Evolutionary conservation across 371 early-diverging fungal species (phyloP), one percentile per base, ranked within the genome.

Genomic region (Mortierella sp.): DNA sequence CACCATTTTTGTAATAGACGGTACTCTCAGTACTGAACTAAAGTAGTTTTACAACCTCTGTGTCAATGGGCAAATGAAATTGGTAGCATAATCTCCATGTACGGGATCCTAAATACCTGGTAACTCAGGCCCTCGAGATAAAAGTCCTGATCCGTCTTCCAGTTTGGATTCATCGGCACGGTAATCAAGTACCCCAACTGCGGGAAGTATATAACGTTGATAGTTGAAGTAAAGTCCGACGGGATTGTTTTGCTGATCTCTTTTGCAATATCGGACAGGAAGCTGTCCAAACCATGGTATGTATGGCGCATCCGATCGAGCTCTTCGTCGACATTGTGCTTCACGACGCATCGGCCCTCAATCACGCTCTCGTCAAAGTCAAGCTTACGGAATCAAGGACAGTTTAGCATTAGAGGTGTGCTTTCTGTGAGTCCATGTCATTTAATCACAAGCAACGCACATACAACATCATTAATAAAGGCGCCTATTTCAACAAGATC

Each of bases 151-250:
- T 84, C 76, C 67, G 83, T 69, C 54, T 66, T 86, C 87, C 73
- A 87, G 22, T 87, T 76, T 5, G 78, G 78, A 62, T 84, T 83
- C 63, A 86, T 84, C 3, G 94, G 93, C 4, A 93, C 75, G 1
- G 94, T 90, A 22, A 94, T 85, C 12, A 95, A 77, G 67, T 91
- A 95, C 1, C 96, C 96, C 4, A 96, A 87, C 84, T 93, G 92
- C 5, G 96, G 96, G 77, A 94, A 95, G 73, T 96, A 96, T 9
- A 96, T 89, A 8, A 95, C 94, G 64, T 93, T 93, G 61, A 94
- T 70, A 0, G 85, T 71, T 6, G 83, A 73, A 0, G 88, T 85
- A 62, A 90, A 80, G 20, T 85, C 79, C 11, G 77, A 60, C 0
- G 93, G 92, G 9, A 94, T 77, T 2, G 69, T 77, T 11, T 62